These are phyloP conservation scores for Collybiopsis confluens DNA, from an alignment of 768 basidiomycete species.

Conservation along the genomic window DNA sequence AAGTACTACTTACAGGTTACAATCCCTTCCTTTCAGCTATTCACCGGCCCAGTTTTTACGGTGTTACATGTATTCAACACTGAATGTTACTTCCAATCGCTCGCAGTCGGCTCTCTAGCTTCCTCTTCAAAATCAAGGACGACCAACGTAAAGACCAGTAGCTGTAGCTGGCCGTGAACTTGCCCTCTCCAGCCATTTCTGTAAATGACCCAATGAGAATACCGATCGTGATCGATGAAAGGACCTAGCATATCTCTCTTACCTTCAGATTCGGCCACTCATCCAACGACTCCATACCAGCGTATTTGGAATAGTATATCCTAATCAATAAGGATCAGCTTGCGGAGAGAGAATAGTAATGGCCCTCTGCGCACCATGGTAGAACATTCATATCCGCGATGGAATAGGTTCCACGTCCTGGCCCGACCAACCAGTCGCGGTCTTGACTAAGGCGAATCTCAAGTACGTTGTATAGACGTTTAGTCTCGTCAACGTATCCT, in stretches of 20 bases:
- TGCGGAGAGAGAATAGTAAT: too few relatives aligned
- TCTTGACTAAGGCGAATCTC: slow-evolving; percentile 61
- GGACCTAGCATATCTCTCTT: neutral
- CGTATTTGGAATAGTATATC: slow-evolving; percentile 44
- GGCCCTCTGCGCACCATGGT: slow-evolving; percentile 44
- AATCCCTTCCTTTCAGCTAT: too few relatives aligned
- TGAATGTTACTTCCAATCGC: too few relatives aligned
- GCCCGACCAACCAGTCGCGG: slow-evolving; percentile 81
- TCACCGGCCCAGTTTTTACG: too few relatives aligned
- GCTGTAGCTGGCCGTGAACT: neutral
- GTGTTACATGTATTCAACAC: too few relatives aligned
- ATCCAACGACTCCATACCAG: slow-evolving; percentile 54
- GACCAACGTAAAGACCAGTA: neutral
- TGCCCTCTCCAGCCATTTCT: neutral
- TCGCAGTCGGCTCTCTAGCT: neutral
- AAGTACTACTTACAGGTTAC: too few relatives aligned
- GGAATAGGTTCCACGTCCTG: slow-evolving; percentile 60
- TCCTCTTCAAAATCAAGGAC: neutral
- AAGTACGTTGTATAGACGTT: slow-evolving; percentile 78
- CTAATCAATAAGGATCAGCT: slow-evolving; percentile 25
- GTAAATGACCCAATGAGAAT: neutral
- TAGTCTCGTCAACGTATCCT: slow-evolving; percentile 81
- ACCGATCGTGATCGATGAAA: too few relatives aligned
- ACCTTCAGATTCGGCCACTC: slow-evolving; percentile 64
- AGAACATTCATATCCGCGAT: slow-evolving; percentile 71